Evolutionary conservation across 768 basidiomycete species (phyloP), one percentile per base, ranked within the genome.

Genomic region (Termitomyces sp.): DNA sequence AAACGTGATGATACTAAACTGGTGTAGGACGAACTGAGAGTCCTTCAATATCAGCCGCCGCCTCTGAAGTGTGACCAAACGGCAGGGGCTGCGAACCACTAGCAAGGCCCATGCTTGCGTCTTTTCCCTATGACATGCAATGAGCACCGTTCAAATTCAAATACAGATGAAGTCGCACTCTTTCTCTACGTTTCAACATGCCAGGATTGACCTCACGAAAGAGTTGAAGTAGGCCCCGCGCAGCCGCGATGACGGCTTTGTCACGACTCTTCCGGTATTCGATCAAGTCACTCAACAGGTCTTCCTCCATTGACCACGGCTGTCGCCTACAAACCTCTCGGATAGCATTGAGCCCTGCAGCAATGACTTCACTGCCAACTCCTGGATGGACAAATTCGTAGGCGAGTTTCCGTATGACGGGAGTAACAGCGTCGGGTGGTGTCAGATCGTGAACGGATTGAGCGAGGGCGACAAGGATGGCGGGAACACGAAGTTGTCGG

Each of bases 331-430:
- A 97, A n/a, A 99, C 83, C 69, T 98, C 96, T 31, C 94, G 80
- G 42, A 99, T 93, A 15, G 92, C 83, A 70, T 99, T 99, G 60
- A 99, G 74, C n/a, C 97, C 97, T 0, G 96, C 97, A 1, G 95
- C 86, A 59, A 98, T 89, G 64, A 98, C 94, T 70, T 98, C 94
- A 63, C 88, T 84, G 1, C 92, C 92, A 3, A 98, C 97, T 48
- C 97, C 97, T 0, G 96, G 95, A 70, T 98, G 95, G 2, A 99
- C 90, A 63, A 98, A 99, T 67, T 99, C 96, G 64, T 89, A 84
- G 0, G 95, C 94, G 56, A 99, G 74, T 71, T 98, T 99, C 49
- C 84, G 81, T 55, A 99, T 76, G 45, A 95, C 90, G 12, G 97
- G 97, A 4, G 83, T 86, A 6, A 99, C 75, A 3, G 81, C 91